These are phyloP conservation scores for Dryadomyces quercivorus DNA, from an alignment of 2,329 filamentous ascomycete genomes.

Conservation along the genomic window DNA sequence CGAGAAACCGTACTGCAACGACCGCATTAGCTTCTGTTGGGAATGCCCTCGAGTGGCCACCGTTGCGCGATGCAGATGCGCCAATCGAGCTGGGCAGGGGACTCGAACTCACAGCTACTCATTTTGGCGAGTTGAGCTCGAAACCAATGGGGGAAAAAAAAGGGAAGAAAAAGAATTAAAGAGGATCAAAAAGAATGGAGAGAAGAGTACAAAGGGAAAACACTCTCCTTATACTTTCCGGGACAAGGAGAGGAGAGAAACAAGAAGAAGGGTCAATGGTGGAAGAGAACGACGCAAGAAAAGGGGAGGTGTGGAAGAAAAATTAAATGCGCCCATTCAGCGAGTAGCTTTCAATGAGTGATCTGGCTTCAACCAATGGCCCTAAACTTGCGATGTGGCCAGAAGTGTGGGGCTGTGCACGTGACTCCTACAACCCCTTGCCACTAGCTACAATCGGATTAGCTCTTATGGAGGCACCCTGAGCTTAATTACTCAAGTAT, in stretches of 20 bases:
- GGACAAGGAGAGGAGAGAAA: not conserved
- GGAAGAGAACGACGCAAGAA: conserved; percentile 1
- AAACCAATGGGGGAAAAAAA: not conserved
- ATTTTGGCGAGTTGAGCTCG: conserved; percentile 15
- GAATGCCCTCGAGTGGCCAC: too few species aligned
- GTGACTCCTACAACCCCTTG: conserved; percentile 7
- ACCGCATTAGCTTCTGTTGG: not conserved
- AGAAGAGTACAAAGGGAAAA: not conserved
- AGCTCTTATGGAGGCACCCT: not conserved
- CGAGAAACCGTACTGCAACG: conserved; percentile 83
- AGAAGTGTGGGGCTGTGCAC: conserved; percentile 9
- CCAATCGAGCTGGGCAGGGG: not conserved
- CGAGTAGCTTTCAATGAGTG: conserved; percentile 10
- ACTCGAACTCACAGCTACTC: conserved; percentile 24
- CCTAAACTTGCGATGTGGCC: conserved; percentile 16
- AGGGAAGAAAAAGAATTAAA: conserved; percentile 1
- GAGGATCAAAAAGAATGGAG: not conserved
- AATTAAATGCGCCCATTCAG: conserved; percentile 1
- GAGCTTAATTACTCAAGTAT: not conserved
- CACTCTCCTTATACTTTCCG: conserved; percentile 2
- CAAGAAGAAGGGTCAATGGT: not conserved
- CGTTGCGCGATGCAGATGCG: too few species aligned
- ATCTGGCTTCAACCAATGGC: conserved; percentile 20
- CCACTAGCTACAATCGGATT: not conserved
- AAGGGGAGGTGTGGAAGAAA: conserved; percentile 5